These are phyloP conservation scores for Fusarium newnesense DNA, from an alignment of 2,329 filamentous ascomycete species.

Conservation along the genomic window DNA sequence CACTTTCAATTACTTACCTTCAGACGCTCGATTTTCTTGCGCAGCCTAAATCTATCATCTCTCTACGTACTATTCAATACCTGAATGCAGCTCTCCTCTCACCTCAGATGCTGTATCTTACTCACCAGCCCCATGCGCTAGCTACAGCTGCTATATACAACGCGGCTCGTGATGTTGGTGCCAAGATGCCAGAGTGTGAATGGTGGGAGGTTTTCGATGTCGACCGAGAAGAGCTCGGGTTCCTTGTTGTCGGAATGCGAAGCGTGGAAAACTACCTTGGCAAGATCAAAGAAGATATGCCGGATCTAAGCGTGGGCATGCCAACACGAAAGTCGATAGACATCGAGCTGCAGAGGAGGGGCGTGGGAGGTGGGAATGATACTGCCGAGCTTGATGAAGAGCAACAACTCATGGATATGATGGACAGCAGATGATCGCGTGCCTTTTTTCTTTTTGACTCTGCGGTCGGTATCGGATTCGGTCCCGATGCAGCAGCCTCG, in stretches of 20 bases:
- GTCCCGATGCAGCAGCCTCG: slow-evolving; percentile 5
- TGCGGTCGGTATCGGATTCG: slow-evolving; percentile 15
- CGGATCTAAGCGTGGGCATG: slow-evolving; percentile 60
- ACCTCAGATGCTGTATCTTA: slow-evolving; percentile 89
- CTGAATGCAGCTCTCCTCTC: slow-evolving; percentile 89
- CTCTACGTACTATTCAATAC: slow-evolving; percentile 75
- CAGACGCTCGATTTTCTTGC: slow-evolving; percentile 82
- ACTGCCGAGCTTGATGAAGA: slow-evolving; percentile 52
- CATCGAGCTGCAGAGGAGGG: slow-evolving; percentile 66
- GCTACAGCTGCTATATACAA: slow-evolving; percentile 91
- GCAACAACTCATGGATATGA: slow-evolving; percentile 55
- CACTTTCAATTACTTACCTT: slow-evolving; percentile 89
- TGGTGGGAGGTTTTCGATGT: slow-evolving; percentile 99
- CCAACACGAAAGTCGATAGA: slow-evolving; percentile 68
- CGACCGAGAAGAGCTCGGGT: slow-evolving; percentile 92
- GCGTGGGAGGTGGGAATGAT: slow-evolving; percentile 48
- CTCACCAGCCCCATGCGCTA: slow-evolving; percentile 87
- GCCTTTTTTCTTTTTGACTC: not conserved
- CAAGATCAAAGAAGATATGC: slow-evolving; percentile 67
- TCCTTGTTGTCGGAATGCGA: slow-evolving; percentile 85
- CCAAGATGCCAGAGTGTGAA: slow-evolving; percentile 82
- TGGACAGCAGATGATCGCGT: slow-evolving; percentile 46
- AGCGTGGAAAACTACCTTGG: slow-evolving; percentile 79
- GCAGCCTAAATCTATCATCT: slow-evolving; percentile 61
- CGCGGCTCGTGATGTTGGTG: slow-evolving; percentile 79